A percentile compares a stretch with the other conserved stretches of the same genome.
Conservation (phyloP, 1,284 basidiomycete species). For the Tetrapyrgos nigripes region DNA sequence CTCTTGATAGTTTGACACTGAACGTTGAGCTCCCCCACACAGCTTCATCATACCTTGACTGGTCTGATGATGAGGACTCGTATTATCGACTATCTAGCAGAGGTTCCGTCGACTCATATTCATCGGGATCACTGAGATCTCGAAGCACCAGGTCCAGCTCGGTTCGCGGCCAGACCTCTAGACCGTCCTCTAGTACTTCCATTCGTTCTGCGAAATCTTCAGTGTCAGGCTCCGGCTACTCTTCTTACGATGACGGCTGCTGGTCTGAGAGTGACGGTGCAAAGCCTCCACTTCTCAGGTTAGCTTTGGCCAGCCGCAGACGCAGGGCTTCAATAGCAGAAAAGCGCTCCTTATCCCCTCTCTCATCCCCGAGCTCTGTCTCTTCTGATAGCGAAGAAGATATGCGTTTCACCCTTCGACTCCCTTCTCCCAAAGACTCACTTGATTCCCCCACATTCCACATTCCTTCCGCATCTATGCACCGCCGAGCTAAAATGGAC, state of each 20-base stretch:
- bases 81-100: constrained; percentile 9
- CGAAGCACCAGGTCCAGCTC: neutral
- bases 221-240: neutral
- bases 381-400: constrained; percentile 11
- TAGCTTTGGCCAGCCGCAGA: constrained; percentile 16
- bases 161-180: neutral
- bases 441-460: constrained; percentile 40
- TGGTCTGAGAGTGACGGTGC: constrained; percentile 5
- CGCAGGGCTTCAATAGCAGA: neutral
- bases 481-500: constrained; percentile 64
- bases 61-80: constrained; percentile 10
- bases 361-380: neutral
- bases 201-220: constrained; percentile 6
- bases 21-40: too few species aligned
- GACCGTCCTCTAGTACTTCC: neutral
- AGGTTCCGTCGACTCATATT: constrained; percentile 6
- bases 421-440: constrained; percentile 20
- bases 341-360: neutral
- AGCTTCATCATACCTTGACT: constrained; percentile 3
- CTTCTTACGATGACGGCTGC: neutral
- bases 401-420: constrained; percentile 8
- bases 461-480: constrained; percentile 43
- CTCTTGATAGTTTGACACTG: too few species aligned
- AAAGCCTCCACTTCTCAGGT: constrained; percentile 32
- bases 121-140: neutral